Base-by-base conservation (phyloP, 1,284 basidiomycete genomes). In the Mixia osmundae region DNA sequence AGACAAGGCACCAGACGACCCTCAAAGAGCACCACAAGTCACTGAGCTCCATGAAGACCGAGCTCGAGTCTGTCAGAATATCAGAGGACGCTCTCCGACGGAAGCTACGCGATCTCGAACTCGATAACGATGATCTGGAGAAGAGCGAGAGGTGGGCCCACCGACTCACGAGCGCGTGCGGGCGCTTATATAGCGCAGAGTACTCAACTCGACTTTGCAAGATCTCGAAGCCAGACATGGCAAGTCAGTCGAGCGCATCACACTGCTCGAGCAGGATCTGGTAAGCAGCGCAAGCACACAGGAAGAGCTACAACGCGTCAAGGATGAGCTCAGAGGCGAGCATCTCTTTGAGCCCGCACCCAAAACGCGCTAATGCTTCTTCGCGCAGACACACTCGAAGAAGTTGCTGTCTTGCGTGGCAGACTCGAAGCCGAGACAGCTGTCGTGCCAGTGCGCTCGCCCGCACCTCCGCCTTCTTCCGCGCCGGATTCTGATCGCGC, bases 61-160 rank as follows among this genome's bases (percentile, higher is more conserved):
- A 91, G 58, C 66, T 94, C 42, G 87, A 94, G 29, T 33, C 42
- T 2, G 38, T 52, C 1, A 43, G 53, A 18, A 29, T 33, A 2
- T 45, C 46, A 5, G 50, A 54, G 35, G 30, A 36, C n/a, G 38
- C 34, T 29, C 28, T 49, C 26, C 40, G 45, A 16, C 33, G 25
- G 2, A 42, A 37, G 29, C 24, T 49, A 32, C 21, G 71, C 9
- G 82, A 89, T 50, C 63, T 91, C 33, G 85, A 94, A 57, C 75
- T 91, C 70, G 85, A 85, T 25, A 91, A 91, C 51, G 85, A 94
- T 52, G 82, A 91, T 57, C 63, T 94, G 41, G 85, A 94, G 33
- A 50, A 49, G 37, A 47, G 42, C 33, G 50, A 47, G 27, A 35
- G 48, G 47, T 45, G 26, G 21, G 41, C 25, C 12, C 28, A 16